Evolutionary conservation across 2,329 filamentous ascomycete species (phyloP).

Genomic region (Exophiala calicioides): DNA sequence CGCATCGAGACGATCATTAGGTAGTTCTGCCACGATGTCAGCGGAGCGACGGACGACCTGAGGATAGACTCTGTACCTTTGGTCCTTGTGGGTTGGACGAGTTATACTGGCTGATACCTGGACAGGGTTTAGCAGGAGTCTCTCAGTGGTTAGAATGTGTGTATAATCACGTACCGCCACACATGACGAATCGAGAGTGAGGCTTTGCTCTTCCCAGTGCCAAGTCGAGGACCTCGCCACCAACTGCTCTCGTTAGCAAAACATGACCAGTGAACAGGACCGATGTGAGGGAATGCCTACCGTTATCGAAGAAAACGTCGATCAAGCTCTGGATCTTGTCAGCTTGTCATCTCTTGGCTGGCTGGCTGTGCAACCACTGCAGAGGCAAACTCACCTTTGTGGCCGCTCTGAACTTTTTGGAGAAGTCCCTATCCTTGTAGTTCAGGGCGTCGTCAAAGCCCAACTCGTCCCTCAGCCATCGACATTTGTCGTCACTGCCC

Average conservation of each 20-base stretch:
- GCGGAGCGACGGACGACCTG: too few species aligned
- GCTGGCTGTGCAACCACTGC: neutral
- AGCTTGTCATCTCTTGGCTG: neutral
- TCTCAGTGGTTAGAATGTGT: too few species aligned
- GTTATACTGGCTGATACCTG: conserved; percentile 71
- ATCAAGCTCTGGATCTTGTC: conserved; percentile 47
- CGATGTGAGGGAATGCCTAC: conserved; percentile 9
- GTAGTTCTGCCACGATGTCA: conserved; percentile 47
- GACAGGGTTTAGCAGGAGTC: conserved; percentile 40
- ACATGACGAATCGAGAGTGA: conserved; percentile 68
- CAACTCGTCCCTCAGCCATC: conserved; percentile 65
- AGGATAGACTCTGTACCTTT: conserved; percentile 46
- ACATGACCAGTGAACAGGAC: neutral
- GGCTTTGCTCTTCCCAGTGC: conserved; percentile 64
- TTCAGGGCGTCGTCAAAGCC: conserved; percentile 65
- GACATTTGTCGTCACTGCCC: conserved; percentile 66
- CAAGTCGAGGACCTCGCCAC: conserved; percentile 69
- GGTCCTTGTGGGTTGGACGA: conserved; percentile 56
- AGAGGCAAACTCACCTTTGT: conserved; percentile 46
- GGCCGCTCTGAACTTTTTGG: conserved; percentile 55
- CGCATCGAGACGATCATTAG: conserved; percentile 56
- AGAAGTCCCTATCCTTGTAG: conserved; percentile 64
- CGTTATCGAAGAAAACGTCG: conserved; percentile 73
- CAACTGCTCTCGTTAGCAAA: conserved; percentile 46
- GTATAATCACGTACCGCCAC: conserved; percentile 65